Base-by-base conservation (phyloP, 495 filamentous ascomycete genomes). In the Lepraria neglecta region DNA sequence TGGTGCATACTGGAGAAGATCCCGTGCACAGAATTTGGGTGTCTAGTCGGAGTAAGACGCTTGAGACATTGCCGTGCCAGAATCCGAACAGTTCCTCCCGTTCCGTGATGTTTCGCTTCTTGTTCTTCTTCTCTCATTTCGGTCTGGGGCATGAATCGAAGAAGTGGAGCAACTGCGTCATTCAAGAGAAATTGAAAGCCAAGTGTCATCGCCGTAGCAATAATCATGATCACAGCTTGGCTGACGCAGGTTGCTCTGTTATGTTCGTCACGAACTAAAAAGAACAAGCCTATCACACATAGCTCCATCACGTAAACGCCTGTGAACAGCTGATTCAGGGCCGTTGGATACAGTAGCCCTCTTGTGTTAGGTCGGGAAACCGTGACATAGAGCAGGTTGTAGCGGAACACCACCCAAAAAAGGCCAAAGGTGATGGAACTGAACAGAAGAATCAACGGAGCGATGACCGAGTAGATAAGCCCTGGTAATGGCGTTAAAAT, bases 241-340 rank as follows among this genome's bases (percentile, higher is more conserved):
- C 31, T 33, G 7, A 61, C 3, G 33, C 50, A 15, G 27, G 31
- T 55, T n/a, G 14, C 38, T 6, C 6, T 10, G 40, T 38, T 12
- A n/a, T 57, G 19, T 4, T 57, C 53, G 47, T 62, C 28, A 21
- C 30, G 30, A 58, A 21, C 30, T 31, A 38, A 21, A 10, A 89
- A 84, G 74, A 92, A 91, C 4, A 91, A 76, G 11, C 89, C 89
- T 60, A 90, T 75, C 35, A 91, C 70, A 64, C 84, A 88, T 11
- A 91, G 73, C 65, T 92, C 86, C 83, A 91, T 86, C 64, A 90
- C 81, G 67, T 92, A 92, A n/a, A 92, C 74, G 0, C 88, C 88
- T 5, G 83, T 86, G 67, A 91, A 91, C 0, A 90, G 82, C 68
- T 91, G 87, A 69, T 91, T 91, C 72, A 92, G 80, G n/a, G 89